phyloP scores from a whole-genome alignment of 1,139 yeast genomes.

The Lodderomyces metapsilosis region DNA sequence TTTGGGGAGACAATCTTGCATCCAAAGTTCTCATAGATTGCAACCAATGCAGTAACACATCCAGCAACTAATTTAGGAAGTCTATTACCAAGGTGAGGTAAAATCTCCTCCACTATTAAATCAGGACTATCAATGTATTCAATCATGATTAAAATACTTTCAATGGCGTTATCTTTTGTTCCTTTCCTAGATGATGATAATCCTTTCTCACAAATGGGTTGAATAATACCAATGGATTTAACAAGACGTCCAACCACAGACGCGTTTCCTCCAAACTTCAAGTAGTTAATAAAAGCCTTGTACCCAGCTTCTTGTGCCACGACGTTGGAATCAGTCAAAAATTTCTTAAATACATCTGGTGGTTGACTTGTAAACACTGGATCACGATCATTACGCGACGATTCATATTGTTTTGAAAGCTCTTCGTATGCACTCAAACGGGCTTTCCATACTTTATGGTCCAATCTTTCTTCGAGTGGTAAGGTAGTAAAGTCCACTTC shows the following conservation, averaged over 20 bases:
- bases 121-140: conserved; percentile 64
- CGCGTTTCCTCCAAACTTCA: conserved; percentile 57
- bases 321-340: conserved; percentile 77
- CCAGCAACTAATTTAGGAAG: conserved; percentile 82
- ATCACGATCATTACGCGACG: conserved; percentile 55
- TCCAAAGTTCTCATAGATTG: conserved; percentile 67
- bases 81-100: conserved; percentile 61
- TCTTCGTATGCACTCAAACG: conserved; percentile 80
- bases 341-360: conserved; percentile 49
- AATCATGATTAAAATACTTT: conserved; percentile 59
- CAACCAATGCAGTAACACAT: conserved; percentile 53
- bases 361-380: conserved; percentile 42
- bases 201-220: conserved; percentile 75
- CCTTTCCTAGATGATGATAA: conserved; percentile 72
- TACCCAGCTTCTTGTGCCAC: conserved; percentile 90
- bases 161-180: conserved; percentile 66
- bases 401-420: conserved; percentile 50
- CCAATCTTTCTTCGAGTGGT: conserved; percentile 64
- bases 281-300: conserved; percentile 51
- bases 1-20: conserved; percentile 64
- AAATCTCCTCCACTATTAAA: conserved; percentile 63
- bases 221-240: conserved; percentile 45
- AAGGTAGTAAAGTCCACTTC: conserved; percentile 62
- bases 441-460: conserved; percentile 88
- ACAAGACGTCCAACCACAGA: conserved; percentile 29